Conservation (phyloP, 768 basidiomycete species). For the Neoboletus magnificus region DNA sequence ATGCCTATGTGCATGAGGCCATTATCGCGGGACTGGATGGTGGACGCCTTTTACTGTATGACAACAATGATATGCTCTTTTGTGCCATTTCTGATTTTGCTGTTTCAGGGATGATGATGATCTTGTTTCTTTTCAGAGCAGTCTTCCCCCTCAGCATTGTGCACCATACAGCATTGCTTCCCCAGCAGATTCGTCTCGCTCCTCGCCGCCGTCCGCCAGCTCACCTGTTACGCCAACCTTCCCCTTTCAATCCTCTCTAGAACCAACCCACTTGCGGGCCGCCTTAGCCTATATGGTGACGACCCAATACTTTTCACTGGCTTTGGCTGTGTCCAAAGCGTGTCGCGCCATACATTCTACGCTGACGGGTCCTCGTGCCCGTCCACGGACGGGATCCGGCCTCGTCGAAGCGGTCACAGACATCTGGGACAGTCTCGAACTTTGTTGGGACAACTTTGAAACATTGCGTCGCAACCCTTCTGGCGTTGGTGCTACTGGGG, state of each 20-base stretch:
- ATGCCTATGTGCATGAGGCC: slow-evolving; percentile 82
- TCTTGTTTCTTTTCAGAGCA: slow-evolving; percentile 65
- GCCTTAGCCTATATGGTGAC: slow-evolving; percentile 51
- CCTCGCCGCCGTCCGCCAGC: slow-evolving; percentile 28
- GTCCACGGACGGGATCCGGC: slow-evolving; percentile 50
- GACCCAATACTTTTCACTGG: slow-evolving; percentile 60
- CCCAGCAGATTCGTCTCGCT: slow-evolving; percentile 32
- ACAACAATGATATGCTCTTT: background rate
- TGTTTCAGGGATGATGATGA: slow-evolving; percentile 67
- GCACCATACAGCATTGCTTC: slow-evolving; percentile 31
- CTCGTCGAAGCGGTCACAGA: slow-evolving; percentile 56
- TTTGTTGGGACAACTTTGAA: slow-evolving; percentile 84
- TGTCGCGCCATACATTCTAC: slow-evolving; percentile 77
- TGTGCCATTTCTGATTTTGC: background rate
- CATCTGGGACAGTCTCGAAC: slow-evolving; percentile 83
- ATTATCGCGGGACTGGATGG: slow-evolving; percentile 79
- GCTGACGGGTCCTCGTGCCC: slow-evolving; percentile 75
- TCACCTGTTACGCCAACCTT: slow-evolving; percentile 23
- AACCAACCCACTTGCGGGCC: slow-evolving; percentile 28
- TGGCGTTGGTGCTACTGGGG: slow-evolving; percentile 39
- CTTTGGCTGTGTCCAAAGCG: slow-evolving; percentile 70
- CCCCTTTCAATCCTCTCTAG: slow-evolving; percentile 23
- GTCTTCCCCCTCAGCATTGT: slow-evolving; percentile 45
- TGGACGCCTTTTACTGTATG: slow-evolving; percentile 80
- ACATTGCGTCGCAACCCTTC: slow-evolving; percentile 46